Conservation (phyloP, 225 moss, liverwort and hornwort species). For the Anthoceros angustus region DNA sequence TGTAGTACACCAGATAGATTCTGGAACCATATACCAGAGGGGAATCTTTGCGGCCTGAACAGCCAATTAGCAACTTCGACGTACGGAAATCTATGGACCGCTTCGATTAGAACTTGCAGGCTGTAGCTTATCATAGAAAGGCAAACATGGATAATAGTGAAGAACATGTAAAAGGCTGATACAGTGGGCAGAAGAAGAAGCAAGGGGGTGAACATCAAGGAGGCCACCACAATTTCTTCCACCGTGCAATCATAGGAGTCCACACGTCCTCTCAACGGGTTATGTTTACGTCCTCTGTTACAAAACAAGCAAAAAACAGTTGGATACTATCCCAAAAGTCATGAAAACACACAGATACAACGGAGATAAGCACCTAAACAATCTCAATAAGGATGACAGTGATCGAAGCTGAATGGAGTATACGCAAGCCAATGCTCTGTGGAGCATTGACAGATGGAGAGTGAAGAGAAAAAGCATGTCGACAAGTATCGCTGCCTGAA, state of each 20-base stretch:
- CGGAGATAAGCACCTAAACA: constrained; percentile 47
- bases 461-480: constrained; percentile 62
- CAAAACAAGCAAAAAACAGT: not conserved
- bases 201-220: constrained; percentile 92
- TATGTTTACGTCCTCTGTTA: constrained; percentile 80
- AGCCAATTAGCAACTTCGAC: constrained; percentile 59
- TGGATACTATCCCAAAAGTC: not conserved
- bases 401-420: constrained; percentile 90
- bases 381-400: constrained; percentile 82
- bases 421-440: constrained; percentile 62
- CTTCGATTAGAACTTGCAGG: constrained; percentile 55
- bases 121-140: constrained; percentile 45
- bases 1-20: too few species aligned
- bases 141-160: constrained; percentile 65
- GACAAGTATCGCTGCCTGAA: constrained; percentile 61
- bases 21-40: constrained; percentile 68
- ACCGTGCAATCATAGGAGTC: constrained; percentile 95
- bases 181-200: constrained; percentile 83
- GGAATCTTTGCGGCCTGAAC: constrained; percentile 47
- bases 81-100: constrained; percentile 67
- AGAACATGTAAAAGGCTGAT: constrained; percentile 83
- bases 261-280: constrained; percentile 60
- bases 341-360: not conserved
- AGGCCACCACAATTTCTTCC: constrained; percentile 91
- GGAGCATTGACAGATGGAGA: constrained; percentile 67